Evolutionary conservation across 1,284 basidiomycete genomes (phyloP), one percentile per base, ranked within the genome.

Genomic region (Ganoderma lingzhi): DNA sequence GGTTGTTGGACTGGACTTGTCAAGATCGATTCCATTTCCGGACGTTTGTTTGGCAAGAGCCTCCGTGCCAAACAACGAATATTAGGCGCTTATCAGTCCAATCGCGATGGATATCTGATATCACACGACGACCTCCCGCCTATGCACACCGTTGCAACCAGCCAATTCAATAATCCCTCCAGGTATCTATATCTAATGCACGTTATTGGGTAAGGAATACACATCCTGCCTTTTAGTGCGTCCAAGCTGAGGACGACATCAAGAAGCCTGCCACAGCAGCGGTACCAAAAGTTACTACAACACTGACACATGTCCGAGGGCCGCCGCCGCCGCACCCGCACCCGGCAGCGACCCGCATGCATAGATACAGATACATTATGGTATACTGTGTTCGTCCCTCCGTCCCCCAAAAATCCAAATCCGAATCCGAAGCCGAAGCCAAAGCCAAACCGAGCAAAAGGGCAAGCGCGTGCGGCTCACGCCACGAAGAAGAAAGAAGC

Each of bases 1-100:
- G 6, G 19, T 48, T 6, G 0, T 17, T 9, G 45, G 45, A 8
- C 4, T 35, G 35, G 35, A 35, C 4, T 35, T 1, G 23, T 28
- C 48, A 19, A 35, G 53, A 35, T 32, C 42, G 23, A 15, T 45
- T 23, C 42, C 30, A 12, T 23, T 45, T 65, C 58, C 14, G 64
- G 61, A 35, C 10, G 37, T 42, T 45, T 65, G 68, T 69, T 69
- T 69, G 64, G 64, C 68, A 63, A 69, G 28, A 60, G 68, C 64
- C 53, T 69, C 64, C 30, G 64, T 12, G 62, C 51, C 68, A 69
- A 69, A 69, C 64, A 69, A 69, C 41, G 35, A 37, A 56, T 37
- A 53, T 28, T 32, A 17, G 44, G 62, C 62, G 62, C 45, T 53
- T 37, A 51, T 51, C 48, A 14, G 48, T 12, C 23, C 48, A 10